A percentile compares a stretch with the other conserved stretches of the same genome.
Conservation (phyloP, 2,329 filamentous ascomycete species). For the Meredithiella fracta region DNA sequence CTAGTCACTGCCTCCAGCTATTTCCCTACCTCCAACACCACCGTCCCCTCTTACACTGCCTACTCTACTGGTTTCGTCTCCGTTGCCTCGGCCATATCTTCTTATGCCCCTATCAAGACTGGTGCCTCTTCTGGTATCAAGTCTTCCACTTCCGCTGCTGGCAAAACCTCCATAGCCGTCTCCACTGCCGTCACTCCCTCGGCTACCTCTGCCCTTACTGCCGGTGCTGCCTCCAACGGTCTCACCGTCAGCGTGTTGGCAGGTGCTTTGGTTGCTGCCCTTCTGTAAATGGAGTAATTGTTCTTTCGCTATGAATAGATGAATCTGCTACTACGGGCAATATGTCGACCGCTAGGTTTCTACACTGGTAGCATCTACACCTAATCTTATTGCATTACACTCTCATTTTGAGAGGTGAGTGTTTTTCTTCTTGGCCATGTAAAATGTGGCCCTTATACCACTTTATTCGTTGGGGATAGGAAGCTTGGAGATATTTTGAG, state of each 20-base stretch:
- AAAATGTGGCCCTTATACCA: conserved; percentile 10
- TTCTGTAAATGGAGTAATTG: conserved; percentile 11
- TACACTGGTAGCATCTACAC: background rate
- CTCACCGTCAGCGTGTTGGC: conserved; percentile 13
- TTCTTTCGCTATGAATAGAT: too few species aligned
- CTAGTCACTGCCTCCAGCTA: conserved; percentile 8
- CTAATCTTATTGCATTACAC: background rate
- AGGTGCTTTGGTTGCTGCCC: conserved; percentile 13
- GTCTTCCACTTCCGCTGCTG: background rate
- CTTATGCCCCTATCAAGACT: conserved; percentile 9
- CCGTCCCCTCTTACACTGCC: conserved; percentile 2
- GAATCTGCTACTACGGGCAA: background rate
- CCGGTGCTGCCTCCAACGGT: conserved; percentile 4
- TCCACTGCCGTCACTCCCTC: conserved; percentile 3
- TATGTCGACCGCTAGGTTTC: background rate
- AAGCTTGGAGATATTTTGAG: conserved; percentile 14
- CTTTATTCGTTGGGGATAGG: conserved; percentile 14
- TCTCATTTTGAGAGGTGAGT: background rate
- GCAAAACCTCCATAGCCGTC: conserved; percentile 1
- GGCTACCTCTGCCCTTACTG: conserved; percentile 6
- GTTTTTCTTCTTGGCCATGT: conserved; percentile 5
- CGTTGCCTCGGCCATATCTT: conserved; percentile 9
- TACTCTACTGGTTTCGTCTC: conserved; percentile 11
- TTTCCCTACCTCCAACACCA: conserved; percentile 12
- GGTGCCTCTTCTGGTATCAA: background rate